phyloP scores from a whole-genome alignment of 2,329 filamentous ascomycete species.

The Fulvia fulva region DNA sequence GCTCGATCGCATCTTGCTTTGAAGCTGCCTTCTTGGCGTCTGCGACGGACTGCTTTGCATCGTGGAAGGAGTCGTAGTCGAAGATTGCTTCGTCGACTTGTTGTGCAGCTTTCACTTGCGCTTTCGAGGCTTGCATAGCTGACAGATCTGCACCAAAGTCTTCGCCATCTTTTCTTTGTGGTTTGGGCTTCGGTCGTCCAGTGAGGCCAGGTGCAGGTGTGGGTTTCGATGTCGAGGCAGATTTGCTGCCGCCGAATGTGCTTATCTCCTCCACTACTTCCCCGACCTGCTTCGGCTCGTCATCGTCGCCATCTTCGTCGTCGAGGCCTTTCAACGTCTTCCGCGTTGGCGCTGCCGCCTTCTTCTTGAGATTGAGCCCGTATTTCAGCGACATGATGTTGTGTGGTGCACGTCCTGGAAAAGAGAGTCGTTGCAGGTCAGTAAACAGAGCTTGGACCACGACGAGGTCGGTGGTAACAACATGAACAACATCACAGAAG shows the following conservation, averaged over 20 bases:
- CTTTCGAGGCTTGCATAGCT: slow-evolving; percentile 52
- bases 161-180: slow-evolving; percentile 39
- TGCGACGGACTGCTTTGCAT: slow-evolving; percentile 60
- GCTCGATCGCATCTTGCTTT: slow-evolving; percentile 53
- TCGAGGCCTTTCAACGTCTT: slow-evolving; percentile 20
- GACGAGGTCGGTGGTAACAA: background rate
- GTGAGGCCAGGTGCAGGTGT: slow-evolving; percentile 28
- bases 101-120: slow-evolving; percentile 61
- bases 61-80: slow-evolving; percentile 81
- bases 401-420: slow-evolving; percentile 5
- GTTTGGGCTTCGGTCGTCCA: slow-evolving; percentile 28
- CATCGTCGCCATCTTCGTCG: slow-evolving; percentile 29
- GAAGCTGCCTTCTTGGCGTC: slow-evolving; percentile 55
- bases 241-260: slow-evolving; percentile 47
- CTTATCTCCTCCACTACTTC: slow-evolving; percentile 53
- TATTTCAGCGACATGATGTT: slow-evolving; percentile 35
- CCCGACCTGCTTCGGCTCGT: slow-evolving; percentile 11
- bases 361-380: slow-evolving; percentile 35
- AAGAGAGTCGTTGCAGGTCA: background rate
- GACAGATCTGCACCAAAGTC: slow-evolving; percentile 58
- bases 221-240: slow-evolving; percentile 20
- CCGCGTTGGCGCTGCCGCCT: slow-evolving; percentile 19
- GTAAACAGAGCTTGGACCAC: background rate
- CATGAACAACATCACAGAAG: background rate
- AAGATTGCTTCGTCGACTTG: slow-evolving; percentile 71